Conservation (phyloP, 192 early-diverging fungal genomes). For the Phycomyces nitens region DNA sequence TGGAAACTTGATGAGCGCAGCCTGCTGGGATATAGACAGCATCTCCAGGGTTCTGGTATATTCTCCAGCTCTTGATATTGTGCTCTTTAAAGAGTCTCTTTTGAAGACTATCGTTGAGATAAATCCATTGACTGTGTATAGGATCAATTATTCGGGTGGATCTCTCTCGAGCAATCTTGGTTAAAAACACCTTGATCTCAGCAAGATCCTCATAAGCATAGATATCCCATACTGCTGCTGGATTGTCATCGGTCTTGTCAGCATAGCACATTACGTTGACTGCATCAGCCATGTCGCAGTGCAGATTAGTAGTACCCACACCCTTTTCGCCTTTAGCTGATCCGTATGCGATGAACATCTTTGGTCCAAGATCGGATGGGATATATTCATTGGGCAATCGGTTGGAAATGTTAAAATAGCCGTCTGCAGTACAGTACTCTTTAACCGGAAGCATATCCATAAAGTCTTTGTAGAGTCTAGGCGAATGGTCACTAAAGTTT, state of each 20-base stretch:
- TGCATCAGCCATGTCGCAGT: conserved; percentile 78
- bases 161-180: conserved; percentile 12
- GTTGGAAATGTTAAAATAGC: conserved; percentile 55
- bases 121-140: conserved; percentile 68
- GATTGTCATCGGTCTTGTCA: conserved; percentile 3
- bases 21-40: conserved; percentile 77
- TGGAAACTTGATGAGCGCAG: conserved; percentile 71
- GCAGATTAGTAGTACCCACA: conserved; percentile 68
- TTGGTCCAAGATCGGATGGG: conserved; percentile 70
- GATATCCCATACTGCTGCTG: conserved; percentile 65
- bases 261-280: conserved; percentile 69
- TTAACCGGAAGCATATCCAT: conserved; percentile 53
- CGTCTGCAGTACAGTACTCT: conserved; percentile 52
- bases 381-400: conserved; percentile 50
- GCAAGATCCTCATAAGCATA: conserved; percentile 40
- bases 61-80: conserved; percentile 46
- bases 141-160: conserved; percentile 38
- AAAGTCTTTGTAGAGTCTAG: conserved; percentile 51
- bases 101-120: conserved; percentile 46
- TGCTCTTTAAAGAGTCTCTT: conserved; percentile 34
- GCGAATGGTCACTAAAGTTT: conserved; percentile 52
- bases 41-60: conserved; percentile 70
- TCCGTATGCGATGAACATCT: conserved; percentile 73
- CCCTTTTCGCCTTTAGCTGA: conserved; percentile 27
- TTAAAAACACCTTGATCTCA: conserved; percentile 40